Evolutionary conservation across 139 green algal species (phyloP), one percentile per base, ranked within the genome.

Genomic region (Tetradesmus lagerheimii): DNA sequence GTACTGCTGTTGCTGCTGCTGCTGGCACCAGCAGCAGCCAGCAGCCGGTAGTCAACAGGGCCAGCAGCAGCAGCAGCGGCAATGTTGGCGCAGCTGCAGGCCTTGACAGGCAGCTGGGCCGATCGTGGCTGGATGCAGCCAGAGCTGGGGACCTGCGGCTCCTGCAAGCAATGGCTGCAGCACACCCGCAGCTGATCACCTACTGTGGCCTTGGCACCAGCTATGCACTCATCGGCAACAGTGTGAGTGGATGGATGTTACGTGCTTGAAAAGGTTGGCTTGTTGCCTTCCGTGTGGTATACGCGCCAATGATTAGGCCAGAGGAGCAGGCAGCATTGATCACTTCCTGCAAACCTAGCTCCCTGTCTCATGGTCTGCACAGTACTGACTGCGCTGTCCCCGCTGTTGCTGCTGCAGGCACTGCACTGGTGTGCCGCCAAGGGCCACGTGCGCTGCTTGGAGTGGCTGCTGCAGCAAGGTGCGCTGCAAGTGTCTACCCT

Each of bases 371-470:
- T n/a, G n/a, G n/a, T n/a, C n/a, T n/a, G n/a, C n/a, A n/a, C n/a
- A n/a, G n/a, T n/a, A 50, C 43, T 4, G 43, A 50, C 43, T 50
- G 43, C 4, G 5, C 43, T 8, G 43, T 8, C 43, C 43, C 5
- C 43, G 14, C 5, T 71, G 57, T 71, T 71, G 57, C 57, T n/a
- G 3, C 11, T 71, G 57, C 57, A 71, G 57, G 80, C 80, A 2
- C 45, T 86, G 80, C 80, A 86, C 31, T 86, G 80, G 80, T 41
- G 41, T 45, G 80, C 80, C 45, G 80, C 80, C 29, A 86, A 86
- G 45, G 80, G 80, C 47, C 80, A 86, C 15, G n/a, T 45, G 25
- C 20, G 31, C 20, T 37, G 57, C 35, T 34, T 86, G 45, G 16
- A 74, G 47, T 86, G 80, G 80, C 45, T 86, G n/a, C 31, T 86